Base-by-base conservation (phyloP, 352 stramenopile species). In the Phytophthora europaea region DNA sequence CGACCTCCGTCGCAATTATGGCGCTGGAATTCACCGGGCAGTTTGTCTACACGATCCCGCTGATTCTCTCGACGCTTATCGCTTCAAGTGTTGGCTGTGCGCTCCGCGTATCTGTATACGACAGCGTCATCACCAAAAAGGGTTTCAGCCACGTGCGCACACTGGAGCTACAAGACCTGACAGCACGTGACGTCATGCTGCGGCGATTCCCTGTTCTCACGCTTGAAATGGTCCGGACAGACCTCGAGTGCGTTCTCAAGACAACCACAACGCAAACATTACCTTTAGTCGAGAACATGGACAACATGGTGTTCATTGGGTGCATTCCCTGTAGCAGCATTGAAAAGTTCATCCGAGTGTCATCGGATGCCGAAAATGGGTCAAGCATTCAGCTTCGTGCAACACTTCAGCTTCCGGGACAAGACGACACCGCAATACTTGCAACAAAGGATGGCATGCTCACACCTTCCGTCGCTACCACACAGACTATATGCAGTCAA, bases 1-100 rank as follows among this genome's bases (percentile, higher is more conserved):
- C 89, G 4, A 77, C 93, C 9, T 94, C 85, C 0, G 82, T 91
- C 15, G 88, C 88, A 71, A 83, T 94, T n/a, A 94, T 94, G 54
- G 83, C 83, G 31, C 65, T 91, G 10, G 87, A 94, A 58, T 87
- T 94, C 56, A 92, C 85, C 5, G 85, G 87, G 1, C 84, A 92
- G 59, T 91, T 94, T 40, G 75, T 89, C 48, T 93, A 88, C 70
- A 81, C 89, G 58, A 89, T 82, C 4, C 85, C 85, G 9, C 40
- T 91, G 22, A 81, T 93, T 22, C 64, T 91, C 13, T 82, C 84
- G 8, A 77, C 79, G 38, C 67, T 93, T 18, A 52, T 91, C 4
- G 79, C 85, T 2, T 88, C 82, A 6, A 73, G 80, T 0, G 71
- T 90, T 6, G 81, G 76, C 23, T 86, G 84, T 23, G 79, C 82